Conservation (phyloP, 2,329 filamentous ascomycete species). For the Cladosporium cucumerinum region DNA sequence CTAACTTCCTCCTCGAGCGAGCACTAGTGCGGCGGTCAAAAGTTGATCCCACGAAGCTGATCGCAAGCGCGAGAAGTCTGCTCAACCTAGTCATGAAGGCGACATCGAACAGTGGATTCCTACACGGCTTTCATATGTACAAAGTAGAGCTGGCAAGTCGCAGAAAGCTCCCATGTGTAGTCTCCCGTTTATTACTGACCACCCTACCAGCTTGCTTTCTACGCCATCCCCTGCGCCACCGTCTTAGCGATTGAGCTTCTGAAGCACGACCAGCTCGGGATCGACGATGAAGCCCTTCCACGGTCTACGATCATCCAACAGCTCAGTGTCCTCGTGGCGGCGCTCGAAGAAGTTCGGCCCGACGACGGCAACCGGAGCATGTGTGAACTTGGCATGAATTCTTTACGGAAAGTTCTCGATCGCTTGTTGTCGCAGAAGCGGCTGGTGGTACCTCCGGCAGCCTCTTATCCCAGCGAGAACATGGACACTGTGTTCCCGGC, state of each 20-base stretch:
- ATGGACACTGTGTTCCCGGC: neutral
- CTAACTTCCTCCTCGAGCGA: constrained; percentile 58
- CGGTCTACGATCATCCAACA: constrained; percentile 45
- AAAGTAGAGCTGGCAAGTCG: constrained; percentile 32
- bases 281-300: constrained; percentile 35
- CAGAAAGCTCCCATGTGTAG: neutral
- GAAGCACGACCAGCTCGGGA: constrained; percentile 39
- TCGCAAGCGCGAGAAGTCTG: constrained; percentile 37
- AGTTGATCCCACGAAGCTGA: constrained; percentile 33
- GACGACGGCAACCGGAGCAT: constrained; percentile 40
- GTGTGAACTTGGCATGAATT: constrained; percentile 29
- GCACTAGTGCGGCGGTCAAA: constrained; percentile 48
- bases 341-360: constrained; percentile 38
- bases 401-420: neutral
- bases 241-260: constrained; percentile 44
- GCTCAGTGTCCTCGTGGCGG: constrained; percentile 43
- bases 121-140: constrained; percentile 43
- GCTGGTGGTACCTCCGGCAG: neutral
- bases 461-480: neutral
- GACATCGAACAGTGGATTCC: constrained; percentile 38
- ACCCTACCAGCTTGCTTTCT: constrained; percentile 27
- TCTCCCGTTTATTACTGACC: neutral
- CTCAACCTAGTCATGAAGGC: constrained; percentile 39
- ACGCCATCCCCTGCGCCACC: constrained; percentile 42
- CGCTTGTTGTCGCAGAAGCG: neutral